Conservation (phyloP, 164 flowering plant species). For the Echeveria elegans region DNA sequence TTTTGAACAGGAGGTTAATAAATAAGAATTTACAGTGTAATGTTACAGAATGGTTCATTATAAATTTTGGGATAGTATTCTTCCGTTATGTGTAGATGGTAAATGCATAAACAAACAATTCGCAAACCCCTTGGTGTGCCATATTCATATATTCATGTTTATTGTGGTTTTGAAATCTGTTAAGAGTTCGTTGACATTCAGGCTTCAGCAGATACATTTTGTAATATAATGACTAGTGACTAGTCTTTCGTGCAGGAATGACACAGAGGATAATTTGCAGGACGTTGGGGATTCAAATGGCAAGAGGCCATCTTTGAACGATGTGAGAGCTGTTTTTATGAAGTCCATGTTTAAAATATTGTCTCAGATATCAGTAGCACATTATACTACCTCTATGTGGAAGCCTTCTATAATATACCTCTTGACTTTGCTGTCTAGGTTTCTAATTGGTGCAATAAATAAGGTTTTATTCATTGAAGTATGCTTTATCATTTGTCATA, state of each 20-base stretch:
- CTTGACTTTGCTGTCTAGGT: background rate
- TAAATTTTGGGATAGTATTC: background rate
- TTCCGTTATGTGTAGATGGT: background rate
- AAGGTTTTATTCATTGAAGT: background rate
- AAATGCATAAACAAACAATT: background rate
- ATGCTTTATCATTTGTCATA: background rate
- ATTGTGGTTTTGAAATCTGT: background rate
- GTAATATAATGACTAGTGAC: background rate
- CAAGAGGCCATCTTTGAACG: constrained; percentile 40
- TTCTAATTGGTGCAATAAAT: background rate
- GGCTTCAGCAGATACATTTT: background rate
- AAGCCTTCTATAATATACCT: background rate
- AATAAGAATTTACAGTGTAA: background rate
- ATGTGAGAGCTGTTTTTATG: constrained; percentile 25
- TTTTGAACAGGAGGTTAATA: background rate
- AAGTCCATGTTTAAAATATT: background rate
- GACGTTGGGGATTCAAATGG: constrained; percentile 41
- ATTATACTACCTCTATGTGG: background rate
- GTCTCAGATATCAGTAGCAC: background rate
- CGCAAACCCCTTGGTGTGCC: background rate
- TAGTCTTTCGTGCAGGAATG: constrained; percentile 31
- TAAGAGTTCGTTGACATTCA: background rate
- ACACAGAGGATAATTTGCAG: constrained; percentile 40
- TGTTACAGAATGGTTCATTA: no score
- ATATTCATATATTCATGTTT: background rate